Conservation (phyloP, 2,329 filamentous ascomycete genomes). For the Diaporthe sp. region DNA sequence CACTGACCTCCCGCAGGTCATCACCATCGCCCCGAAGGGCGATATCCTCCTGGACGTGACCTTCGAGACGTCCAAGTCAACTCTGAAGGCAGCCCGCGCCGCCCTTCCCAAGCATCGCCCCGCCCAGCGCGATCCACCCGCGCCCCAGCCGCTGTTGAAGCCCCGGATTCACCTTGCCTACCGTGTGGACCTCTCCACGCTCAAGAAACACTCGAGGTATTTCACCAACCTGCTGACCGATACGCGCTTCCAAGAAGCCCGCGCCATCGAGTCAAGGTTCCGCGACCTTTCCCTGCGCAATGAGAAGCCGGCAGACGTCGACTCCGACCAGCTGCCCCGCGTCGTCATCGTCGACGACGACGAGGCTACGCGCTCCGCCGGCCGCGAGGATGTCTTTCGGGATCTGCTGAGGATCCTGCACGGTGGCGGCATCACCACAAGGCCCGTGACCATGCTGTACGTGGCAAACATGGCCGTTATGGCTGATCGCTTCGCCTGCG, state of each 20-base stretch:
- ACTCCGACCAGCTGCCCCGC: slow-evolving; percentile 69
- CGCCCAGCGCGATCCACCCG: slow-evolving; percentile 40
- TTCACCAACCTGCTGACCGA: slow-evolving; percentile 78
- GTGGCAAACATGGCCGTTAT: slow-evolving; percentile 78
- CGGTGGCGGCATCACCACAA: slow-evolving; percentile 61
- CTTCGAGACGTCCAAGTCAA: slow-evolving; percentile 71
- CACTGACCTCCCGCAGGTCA: slow-evolving; percentile 51
- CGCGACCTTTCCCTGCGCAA: slow-evolving; percentile 62
- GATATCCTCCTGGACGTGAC: slow-evolving; percentile 77
- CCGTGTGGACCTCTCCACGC: slow-evolving; percentile 69
- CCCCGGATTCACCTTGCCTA: slow-evolving; percentile 63
- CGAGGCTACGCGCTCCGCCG: slow-evolving; percentile 72
- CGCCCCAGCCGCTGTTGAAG: slow-evolving; percentile 51
- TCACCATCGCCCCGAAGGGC: slow-evolving; percentile 69
- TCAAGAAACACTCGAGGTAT: slow-evolving; percentile 76
- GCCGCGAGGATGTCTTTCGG: slow-evolving; percentile 73
- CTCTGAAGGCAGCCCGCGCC: slow-evolving; percentile 62
- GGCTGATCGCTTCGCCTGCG: slow-evolving; percentile 81
- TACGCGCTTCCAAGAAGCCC: slow-evolving; percentile 74
- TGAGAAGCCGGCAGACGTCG: slow-evolving; percentile 63
- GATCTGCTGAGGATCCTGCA: slow-evolving; percentile 80
- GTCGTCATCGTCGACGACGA: slow-evolving; percentile 78
- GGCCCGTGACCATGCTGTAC: slow-evolving; percentile 69
- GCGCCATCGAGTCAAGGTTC: slow-evolving; percentile 66
- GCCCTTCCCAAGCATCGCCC: slow-evolving; percentile 50